These are phyloP conservation scores for Corchorus capsularis DNA, from an alignment of 345 rosid genomes.

Conservation along the genomic window DNA sequence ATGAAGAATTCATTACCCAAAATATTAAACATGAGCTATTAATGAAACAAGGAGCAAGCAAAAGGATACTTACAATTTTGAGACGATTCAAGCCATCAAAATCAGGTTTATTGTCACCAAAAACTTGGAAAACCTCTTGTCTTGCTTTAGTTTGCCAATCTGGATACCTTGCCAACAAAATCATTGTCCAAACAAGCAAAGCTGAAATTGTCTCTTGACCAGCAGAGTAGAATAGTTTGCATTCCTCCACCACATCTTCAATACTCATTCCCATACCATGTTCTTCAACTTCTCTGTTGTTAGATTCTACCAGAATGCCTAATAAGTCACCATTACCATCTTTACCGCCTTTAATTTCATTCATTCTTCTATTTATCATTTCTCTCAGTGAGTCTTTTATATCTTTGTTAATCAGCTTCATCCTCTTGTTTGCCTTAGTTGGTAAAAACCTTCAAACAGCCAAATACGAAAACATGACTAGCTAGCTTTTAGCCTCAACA, in stretches of 20 bases:
- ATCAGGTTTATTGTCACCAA: slow-evolving; percentile 18
- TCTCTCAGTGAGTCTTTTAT: slow-evolving; percentile 15
- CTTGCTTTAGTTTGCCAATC: slow-evolving; percentile 42
- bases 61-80: slow-evolving; percentile 18
- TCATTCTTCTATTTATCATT: slow-evolving; percentile 27
- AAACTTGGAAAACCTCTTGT: slow-evolving; percentile 34
- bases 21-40: too few species aligned
- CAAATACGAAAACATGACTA: neutral
- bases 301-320: slow-evolving; percentile 34
- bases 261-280: slow-evolving; percentile 25
- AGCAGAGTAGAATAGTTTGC: neutral
- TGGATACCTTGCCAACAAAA: slow-evolving; percentile 27
- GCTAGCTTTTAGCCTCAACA: too few species aligned
- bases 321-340: slow-evolving; percentile 30
- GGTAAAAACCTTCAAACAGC: slow-evolving; percentile 21
- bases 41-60: neutral
- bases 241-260: slow-evolving; percentile 35
- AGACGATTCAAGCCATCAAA: neutral
- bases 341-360: slow-evolving; percentile 20
- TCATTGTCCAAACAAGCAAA: slow-evolving; percentile 30
- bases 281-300: slow-evolving; percentile 33
- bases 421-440: slow-evolving; percentile 25
- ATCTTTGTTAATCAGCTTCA: slow-evolving; percentile 25
- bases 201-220: too few species aligned
- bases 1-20: too few species aligned